Evolutionary conservation across 73 alveolate genomes (phyloP), one percentile per base, ranked within the genome.

Genomic region (Paramecium tetraurelia): DNA sequence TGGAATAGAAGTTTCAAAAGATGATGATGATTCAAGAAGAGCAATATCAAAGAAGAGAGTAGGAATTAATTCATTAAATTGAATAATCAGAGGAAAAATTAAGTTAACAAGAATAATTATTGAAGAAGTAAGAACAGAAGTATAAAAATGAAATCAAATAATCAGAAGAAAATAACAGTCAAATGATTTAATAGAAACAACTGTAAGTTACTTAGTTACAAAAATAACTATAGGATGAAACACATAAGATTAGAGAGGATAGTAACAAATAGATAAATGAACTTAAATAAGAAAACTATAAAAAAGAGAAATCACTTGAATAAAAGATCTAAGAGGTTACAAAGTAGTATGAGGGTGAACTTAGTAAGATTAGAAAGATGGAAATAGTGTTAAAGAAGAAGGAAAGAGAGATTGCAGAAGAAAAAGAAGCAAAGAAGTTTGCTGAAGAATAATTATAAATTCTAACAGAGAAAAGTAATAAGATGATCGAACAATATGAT

Each of bases 401-500:
- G 24, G 90, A 80, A 44, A 27, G 57, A 24, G 76, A 80, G 8
- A 80, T 80, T 22, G n/a, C 31, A 24, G 90, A 80, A 46, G 46
- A 31, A 35, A 80, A 44, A 80, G 90, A 80, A 24, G 20, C 14
- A 3, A 80, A 20, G 16, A 44, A 20, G 24, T 21, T 31, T 31
- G 43, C 50, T 12, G 90, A 80, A 46, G 70, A 80, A 80, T 33
- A 80, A 27, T 46, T 44, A 31, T 22, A 18, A 41, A 80, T 22
- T 11, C 9, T 80, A 14, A 80, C 35, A 27, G 72, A 80, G 1
- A 80, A 80, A 46, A 22, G 90, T 35, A 80, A 80, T 80, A n/a
- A 41, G 11, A 80, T 80, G 90, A 80, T 80, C 6, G 90, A 80
- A 31, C 11, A 40, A 44, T 80, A 80, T 80, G 90, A 80, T 21